Evolutionary conservation across 257 asterid genomes (phyloP), one percentile per base, ranked within the genome.

Genomic region (Thymus quinquecostatus): DNA sequence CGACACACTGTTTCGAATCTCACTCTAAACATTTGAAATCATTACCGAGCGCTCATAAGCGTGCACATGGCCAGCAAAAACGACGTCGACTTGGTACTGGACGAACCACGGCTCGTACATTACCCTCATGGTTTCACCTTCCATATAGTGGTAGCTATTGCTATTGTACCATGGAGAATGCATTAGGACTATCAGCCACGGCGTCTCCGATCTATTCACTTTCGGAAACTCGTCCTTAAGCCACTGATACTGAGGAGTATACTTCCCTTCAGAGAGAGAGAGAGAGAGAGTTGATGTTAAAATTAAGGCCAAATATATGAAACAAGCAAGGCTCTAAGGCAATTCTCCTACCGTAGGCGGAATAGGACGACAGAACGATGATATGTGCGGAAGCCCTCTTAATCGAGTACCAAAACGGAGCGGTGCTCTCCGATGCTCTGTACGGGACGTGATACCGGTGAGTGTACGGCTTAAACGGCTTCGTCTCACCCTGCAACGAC

Each of bases 141-240:
- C 99, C 95, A 94, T 83, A 57, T 65, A 88, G 86, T 91, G 97
- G 76, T 86, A 85, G 45, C 70, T 72, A 81, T 91, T 85, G 90
- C 98, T 94, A 77, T 94, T 91, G 83, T 94, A 94, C 97, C 92
- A 89, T 6, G 99, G 99, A 0, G 97, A 80, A 73, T 94, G 99
- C 86, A 88, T 36, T 4, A 89, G 87, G 61, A 91, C 97, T 68
- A 91, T 83, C 75, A 91, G 67, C 99, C 99, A 94, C 0, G 99
- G 99, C 12, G 97, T 91, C 77, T 88, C 95, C 0, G 88, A 79
- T 53, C 97, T 74, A 80, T 94, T 88, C 5, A 94, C 97, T 77
- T 85, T 89, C 3, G 88, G 85, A 4, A 94, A 79, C 88, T 94
- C 99, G 3, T 59, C 51, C 64, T 80, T 72, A 2, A 94, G 90